A percentile compares a stretch with the other conserved stretches of the same genome.
Conservation (phyloP, 495 filamentous ascomycete genomes). For the Tuber indicum region DNA sequence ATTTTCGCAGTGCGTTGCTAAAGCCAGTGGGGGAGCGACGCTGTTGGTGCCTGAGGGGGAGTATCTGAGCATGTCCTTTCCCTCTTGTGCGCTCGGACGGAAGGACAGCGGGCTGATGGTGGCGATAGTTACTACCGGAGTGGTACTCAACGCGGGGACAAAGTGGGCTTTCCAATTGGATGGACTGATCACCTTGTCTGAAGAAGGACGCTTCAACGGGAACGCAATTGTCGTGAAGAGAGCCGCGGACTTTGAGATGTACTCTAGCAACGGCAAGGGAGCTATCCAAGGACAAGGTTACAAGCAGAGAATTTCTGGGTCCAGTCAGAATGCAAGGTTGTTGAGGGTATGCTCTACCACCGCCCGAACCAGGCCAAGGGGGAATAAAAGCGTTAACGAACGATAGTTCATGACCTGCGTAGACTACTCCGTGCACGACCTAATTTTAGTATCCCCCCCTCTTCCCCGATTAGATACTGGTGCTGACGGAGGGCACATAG, state of each 20-base stretch:
- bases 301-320: conserved; percentile 42
- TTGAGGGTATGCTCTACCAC: conserved; percentile 5
- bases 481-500: not conserved
- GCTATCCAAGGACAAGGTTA: conserved; percentile 53
- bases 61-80: conserved; percentile 36
- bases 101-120: not conserved
- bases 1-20: conserved; percentile 47
- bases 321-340: conserved; percentile 38
- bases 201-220: conserved; percentile 45
- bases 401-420: conserved; percentile 44
- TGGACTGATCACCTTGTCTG: conserved; percentile 48
- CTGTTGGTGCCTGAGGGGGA: conserved; percentile 47
- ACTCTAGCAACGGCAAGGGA: conserved; percentile 47
- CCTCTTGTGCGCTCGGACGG: not conserved
- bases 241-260: conserved; percentile 51
- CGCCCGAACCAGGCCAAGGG: not conserved
- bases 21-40: conserved; percentile 32
- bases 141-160: conserved; percentile 43
- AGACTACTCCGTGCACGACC: conserved; percentile 51
- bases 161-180: conserved; percentile 49
- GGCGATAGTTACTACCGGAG: conserved; percentile 38
- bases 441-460: conserved; percentile 41
- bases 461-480: not conserved
- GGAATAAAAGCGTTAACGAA: conserved; percentile 43
- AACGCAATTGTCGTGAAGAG: conserved; percentile 52